phyloP scores from a whole-genome alignment of 2,329 filamentous ascomycete species.

The Grosmannia huntii region DNA sequence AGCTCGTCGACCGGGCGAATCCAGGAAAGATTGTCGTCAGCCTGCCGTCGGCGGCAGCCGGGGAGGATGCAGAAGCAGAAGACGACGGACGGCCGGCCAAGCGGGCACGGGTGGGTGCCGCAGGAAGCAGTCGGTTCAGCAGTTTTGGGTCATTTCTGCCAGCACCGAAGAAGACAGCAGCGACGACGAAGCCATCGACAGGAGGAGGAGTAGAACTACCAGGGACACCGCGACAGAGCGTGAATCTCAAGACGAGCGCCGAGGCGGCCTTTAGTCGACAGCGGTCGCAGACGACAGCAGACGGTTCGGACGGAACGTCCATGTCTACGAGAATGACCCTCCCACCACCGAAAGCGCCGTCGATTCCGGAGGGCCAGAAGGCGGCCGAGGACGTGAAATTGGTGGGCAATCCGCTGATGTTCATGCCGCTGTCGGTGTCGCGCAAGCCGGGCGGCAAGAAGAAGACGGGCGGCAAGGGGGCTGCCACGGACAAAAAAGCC shows the following conservation, averaged over 20 bases:
- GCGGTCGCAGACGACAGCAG: conserved; percentile 22
- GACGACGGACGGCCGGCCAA: conserved; percentile 54
- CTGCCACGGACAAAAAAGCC: conserved; percentile 3
- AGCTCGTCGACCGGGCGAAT: conserved; percentile 69
- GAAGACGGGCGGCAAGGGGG: conserved; percentile 13
- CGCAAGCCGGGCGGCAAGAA: conserved; percentile 57
- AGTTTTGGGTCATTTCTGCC: conserved; percentile 82
- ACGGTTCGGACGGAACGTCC: background rate
- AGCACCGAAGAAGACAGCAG: conserved; percentile 54
- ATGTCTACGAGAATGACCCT: conserved; percentile 11
- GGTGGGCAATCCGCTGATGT: conserved; percentile 71
- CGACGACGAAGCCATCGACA: conserved; percentile 20
- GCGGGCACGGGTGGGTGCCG: conserved; percentile 40
- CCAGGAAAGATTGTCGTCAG: conserved; percentile 75
- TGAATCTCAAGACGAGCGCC: conserved; percentile 75
- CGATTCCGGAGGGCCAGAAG: conserved; percentile 43
- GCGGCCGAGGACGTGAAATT: conserved; percentile 53
- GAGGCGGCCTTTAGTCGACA: conserved; percentile 58
- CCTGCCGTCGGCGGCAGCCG: conserved; percentile 40
- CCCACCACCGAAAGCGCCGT: conserved; percentile 27
- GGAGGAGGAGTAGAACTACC: conserved; percentile 4
- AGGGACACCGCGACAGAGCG: conserved; percentile 31
- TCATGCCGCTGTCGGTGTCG: conserved; percentile 76
- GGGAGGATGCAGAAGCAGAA: conserved; percentile 19
- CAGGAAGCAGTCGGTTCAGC: conserved; percentile 49